Evolutionary conservation across 805 yeast genomes (phyloP), one percentile per base, ranked within the genome.

Genomic region (Yamadazyma phyllophila): DNA sequence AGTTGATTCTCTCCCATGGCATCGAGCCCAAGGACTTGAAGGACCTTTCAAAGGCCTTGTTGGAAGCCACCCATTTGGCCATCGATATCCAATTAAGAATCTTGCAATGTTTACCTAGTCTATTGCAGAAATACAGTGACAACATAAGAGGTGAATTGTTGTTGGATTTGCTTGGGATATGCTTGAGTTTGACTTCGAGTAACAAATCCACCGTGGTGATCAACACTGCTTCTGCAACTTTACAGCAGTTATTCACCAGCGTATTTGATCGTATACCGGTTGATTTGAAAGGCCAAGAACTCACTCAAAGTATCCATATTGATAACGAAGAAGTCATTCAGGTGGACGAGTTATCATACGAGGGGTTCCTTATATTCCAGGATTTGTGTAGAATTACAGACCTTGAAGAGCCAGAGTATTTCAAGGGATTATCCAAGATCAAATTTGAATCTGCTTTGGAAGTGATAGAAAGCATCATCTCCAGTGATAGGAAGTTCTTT

Each of bases 171-270:
- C 65, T 92, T 15, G 67, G 71, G 16, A 80, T 92, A 2, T 88
- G 96, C 59, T 77, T 94, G 0, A 76, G 81, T 29, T 71, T 94
- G 41, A 90, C 88, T 46, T 68, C 80, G 11, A 75, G 81, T 11
- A 85, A 81, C 49, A 85, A 86, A 54, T 77, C 83, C 4, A 80
- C 85, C 0, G 87, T 88, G 54, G 96, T 94, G 4, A 75, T 81
- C 11, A 91, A 90, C 56, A 88, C 98, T 0, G 97, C 98, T 0
- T 82, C 88, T 41, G 99, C 98, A 2, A 89, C 98, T 2, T 75
- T 90, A 38, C 95, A 90, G 51, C 98, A 94, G 61, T 66, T 94
- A 36, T 76, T 90, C 37, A 80, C 85, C 31, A 80, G 85, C 26
- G 77, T 90, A 0, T 92, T 85, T 62, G 98, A 92, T 45, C 75